Evolutionary conservation across 129 eudicot genomes (phyloP), one percentile per base, ranked within the genome.

Genomic region (Daucus carota): DNA sequence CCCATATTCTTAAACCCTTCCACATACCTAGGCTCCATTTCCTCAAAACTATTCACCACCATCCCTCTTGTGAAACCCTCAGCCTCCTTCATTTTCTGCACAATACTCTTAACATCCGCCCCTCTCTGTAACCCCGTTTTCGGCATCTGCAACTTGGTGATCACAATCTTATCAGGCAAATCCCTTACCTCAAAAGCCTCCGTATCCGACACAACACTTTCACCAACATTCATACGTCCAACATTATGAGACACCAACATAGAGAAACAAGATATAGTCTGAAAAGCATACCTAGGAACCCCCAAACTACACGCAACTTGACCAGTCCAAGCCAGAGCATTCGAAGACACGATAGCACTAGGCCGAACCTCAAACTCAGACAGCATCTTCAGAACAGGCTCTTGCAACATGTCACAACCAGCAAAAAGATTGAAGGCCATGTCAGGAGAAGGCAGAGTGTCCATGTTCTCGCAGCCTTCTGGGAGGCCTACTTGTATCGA

Each of bases 11-110:
- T 59, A 69, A 68, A 83, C 29, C 66, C 81, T 43, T 80, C 32
- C 75, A 79, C 84, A 72, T 79, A 83, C 42, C 29, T 80, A 6
- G 41, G 62, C 80, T 86, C 90, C 75, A 86, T 42, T 72, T 83
- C 89, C 47, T 77, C 80, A 43, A 82, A 85, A 41, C 79, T 75
- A 70, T 80, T 80, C 43, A 80, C 83, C 1, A 80, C 20, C 26
- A 74, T 24, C 57, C 79, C 83, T 18, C 50, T 36, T 3, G 79
- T 29, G 0, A 42, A 68, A 28, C 29, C 47, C 70, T 47, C 75
- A 68, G 79, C 79, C 75, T 43, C 75, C 18, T 6, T 50, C 71
- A 75, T 65, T 50, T 80, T 22, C 14, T 42, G 16, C 7, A 69
- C 15, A 42, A 75, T 29, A 4, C 11, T 26, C 32, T 26, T 59